Conservation (phyloP, 2,329 filamentous ascomycete genomes). For the Aspergillus calidoustus region DNA sequence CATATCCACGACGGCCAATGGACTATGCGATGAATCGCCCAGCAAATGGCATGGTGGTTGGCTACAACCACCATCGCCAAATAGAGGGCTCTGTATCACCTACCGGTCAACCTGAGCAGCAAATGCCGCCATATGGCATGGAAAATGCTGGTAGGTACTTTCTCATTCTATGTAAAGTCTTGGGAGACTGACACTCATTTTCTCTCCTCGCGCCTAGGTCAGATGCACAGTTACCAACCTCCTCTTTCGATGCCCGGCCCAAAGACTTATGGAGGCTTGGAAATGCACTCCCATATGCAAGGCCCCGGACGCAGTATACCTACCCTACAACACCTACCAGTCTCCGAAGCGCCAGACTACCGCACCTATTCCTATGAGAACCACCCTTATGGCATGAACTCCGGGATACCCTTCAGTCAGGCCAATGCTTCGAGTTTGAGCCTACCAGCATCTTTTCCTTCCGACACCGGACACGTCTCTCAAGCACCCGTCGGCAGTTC, state of each 20-base stretch:
- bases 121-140: conserved; percentile 33
- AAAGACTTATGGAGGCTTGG: conserved; percentile 31
- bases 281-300: conserved; percentile 34
- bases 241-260: conserved; percentile 33
- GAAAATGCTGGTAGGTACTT: conserved; percentile 32
- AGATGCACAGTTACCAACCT: conserved; percentile 34
- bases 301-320: conserved; percentile 34
- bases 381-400: conserved; percentile 33
- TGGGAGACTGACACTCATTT: background rate
- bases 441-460: conserved; percentile 39
- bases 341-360: conserved; percentile 42
- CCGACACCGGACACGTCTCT: conserved; percentile 30
- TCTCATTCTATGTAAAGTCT: background rate
- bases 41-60: conserved; percentile 31
- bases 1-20: conserved; percentile 35
- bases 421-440: conserved; percentile 41
- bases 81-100: conserved; percentile 41
- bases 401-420: conserved; percentile 37
- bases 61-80: conserved; percentile 35
- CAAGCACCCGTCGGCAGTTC: conserved; percentile 23
- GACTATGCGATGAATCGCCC: conserved; percentile 35
- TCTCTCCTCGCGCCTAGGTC: conserved; percentile 27
- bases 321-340: conserved; percentile 36
- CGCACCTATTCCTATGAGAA: conserved; percentile 37
- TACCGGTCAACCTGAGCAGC: conserved; percentile 33